Base-by-base conservation (phyloP, 306 rosid species). In the Trifolium repens region DNA sequence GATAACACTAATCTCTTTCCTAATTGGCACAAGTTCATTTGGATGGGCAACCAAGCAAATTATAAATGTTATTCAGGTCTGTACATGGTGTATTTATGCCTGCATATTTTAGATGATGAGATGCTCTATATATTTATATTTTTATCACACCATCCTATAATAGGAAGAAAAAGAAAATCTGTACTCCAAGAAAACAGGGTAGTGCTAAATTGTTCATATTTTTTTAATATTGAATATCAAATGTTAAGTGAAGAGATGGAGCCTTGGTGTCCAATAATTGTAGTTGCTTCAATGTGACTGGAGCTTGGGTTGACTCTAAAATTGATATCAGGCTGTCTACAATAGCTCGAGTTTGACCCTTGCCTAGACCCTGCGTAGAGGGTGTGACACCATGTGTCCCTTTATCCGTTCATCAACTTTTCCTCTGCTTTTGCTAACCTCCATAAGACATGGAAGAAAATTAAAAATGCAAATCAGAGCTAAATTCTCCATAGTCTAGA, bases 11-110 rank as follows among this genome's bases (percentile, higher is more conserved):
- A 76, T 90, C 65, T 84, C 88, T 69, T 72, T 83, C 83, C 83
- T 92, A 66, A 58, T 92, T 22, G 87, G 67, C 58, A 72, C 87
- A 35, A 87, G 88, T 84, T 75, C 89, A 59, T 87, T 94, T 78
- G 99, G 99, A 80, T 94, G 99, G 92, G 92, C 93, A 19, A 93
- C 88, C 84, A 94, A 94, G 85, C 99, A 94, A 83, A 74, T 85
- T 72, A 70, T 92, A 67, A 94, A 94, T 81, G 42, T 92, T 60
- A 94, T 94, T 30, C 99, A 94, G 99, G 99, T 94, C 73, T 0
- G 84, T 76, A 47, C 58, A 1, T 49, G 50, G 74, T 69, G 19
- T 40, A 35, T 58, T 63, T 79, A 5, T 63, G 42, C 42, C 66
- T 54, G 62, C 37, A 46, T 79, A 30, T 61, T 53, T 60, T 52